Base-by-base conservation (phyloP, 257 asterid species). In the Plantago ovata region DNA sequence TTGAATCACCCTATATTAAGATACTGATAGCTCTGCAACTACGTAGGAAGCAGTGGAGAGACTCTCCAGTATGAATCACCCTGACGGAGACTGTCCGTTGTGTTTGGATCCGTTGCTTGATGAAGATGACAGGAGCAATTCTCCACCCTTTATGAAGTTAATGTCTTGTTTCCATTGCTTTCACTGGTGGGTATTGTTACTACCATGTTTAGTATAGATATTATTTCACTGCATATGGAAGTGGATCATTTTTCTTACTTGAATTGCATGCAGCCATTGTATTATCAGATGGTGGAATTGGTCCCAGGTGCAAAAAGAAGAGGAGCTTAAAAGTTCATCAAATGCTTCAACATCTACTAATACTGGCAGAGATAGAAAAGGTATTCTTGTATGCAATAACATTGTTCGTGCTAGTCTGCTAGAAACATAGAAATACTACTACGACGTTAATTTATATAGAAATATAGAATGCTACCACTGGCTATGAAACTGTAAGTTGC, bases 141-240 rank as follows among this genome's bases (percentile, higher is more conserved):
- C 80, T 1, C 49, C 60, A 61, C 89, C 91, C 41, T 92, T 85
- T 79, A 92, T 92, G 98, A 88, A 92, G 85, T 69, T 92, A 73
- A 92, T 92, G 98, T 85, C 95, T 67, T 92, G 98, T 81, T 92
- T 83, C 77, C 98, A 92, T 69, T 92, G 98, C 73, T 88, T 92
- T 79, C 98, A 92, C 65, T 80, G 96, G 98, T 88, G 65, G 77
- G 79, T 58, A 22, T 5, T 15, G 62, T 46, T 36, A 10, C 13
- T 70, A 36, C 42, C 14, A 3, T 38, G 67, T 24, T 47, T 19
- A n/a, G n/a, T n/a, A 61, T 60, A 28, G 3, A 63, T 22, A 45
- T 47, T 32, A 47, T 53, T 39, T 60, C 13, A 7, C 58, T n/a
- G 12, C 71, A n/a, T 56, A 13, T 45, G 40, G 32, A 40, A 51